phyloP scores from a whole-genome alignment of 768 basidiomycete genomes.

The Clavulina sp. region DNA sequence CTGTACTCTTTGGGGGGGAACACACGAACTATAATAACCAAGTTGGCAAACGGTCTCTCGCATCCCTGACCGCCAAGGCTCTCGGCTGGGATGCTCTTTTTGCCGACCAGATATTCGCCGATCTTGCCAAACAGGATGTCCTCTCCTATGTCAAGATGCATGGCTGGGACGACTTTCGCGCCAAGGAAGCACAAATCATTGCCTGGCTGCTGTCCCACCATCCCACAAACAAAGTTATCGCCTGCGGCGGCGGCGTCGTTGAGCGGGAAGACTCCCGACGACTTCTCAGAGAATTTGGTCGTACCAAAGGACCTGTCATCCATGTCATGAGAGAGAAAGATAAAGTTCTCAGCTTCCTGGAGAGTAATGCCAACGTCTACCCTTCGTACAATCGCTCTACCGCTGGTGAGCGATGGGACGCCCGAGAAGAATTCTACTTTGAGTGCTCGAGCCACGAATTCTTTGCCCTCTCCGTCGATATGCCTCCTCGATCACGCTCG shows the following conservation, averaged over 20 bases:
- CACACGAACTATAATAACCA: no score
- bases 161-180: neutral
- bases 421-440: neutral
- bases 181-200: neutral
- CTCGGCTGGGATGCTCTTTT: neutral
- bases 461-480: neutral
- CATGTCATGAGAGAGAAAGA: neutral
- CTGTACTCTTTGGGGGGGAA: no score
- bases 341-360: neutral
- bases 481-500: neutral
- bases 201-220: neutral
- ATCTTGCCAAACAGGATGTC: neutral
- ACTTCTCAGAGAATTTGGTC: neutral
- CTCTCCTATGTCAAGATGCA: neutral
- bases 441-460: neutral
- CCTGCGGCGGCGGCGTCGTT: slow-evolving; percentile 2
- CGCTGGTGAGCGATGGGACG: neutral
- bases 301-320: neutral
- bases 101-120: neutral
- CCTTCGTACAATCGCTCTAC: neutral
- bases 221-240: neutral
- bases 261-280: neutral
- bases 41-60: neutral
- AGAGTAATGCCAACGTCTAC: neutral
- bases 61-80: neutral